Conservation (phyloP, 2,329 filamentous ascomycete species). For the Beauveria varroae region DNA sequence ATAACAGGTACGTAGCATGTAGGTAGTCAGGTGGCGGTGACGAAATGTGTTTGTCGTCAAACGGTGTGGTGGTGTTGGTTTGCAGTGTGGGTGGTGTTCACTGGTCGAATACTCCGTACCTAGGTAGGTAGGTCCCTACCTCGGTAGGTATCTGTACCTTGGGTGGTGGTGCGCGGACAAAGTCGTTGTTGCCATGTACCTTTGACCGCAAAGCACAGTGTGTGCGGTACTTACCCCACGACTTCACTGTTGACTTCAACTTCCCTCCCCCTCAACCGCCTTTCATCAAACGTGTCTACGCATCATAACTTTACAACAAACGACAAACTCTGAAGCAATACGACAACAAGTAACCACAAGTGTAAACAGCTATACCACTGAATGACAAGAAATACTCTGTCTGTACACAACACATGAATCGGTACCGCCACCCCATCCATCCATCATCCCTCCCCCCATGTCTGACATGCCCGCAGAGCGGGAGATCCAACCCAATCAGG, state of each 20-base stretch:
- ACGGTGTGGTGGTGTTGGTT: not conserved
- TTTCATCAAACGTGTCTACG: too few species aligned
- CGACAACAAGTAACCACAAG: too few species aligned
- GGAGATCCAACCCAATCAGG: constrained; percentile 14
- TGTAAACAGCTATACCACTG: too few species aligned
- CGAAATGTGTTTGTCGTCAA: not conserved
- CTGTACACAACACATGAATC: too few species aligned
- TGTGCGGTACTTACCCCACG: not conserved
- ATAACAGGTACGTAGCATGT: not conserved
- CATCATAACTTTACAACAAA: too few species aligned
- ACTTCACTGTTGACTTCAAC: too few species aligned
- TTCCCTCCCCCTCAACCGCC: not conserved
- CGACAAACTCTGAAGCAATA: too few species aligned
- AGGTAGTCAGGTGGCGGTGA: constrained; percentile 8
- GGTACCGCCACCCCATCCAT: too few species aligned
- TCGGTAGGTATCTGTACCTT: too few species aligned
- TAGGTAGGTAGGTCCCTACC: not conserved
- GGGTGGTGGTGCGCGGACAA: too few species aligned
- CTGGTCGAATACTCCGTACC: not conserved
- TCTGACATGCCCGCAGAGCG: constrained; percentile 1
- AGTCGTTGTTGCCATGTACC: not conserved
- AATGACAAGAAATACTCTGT: too few species aligned
- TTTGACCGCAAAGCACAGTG: not conserved
- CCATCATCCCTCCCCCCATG: not conserved
- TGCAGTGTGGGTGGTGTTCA: not conserved